Evolutionary conservation across 139 green algal genomes (phyloP), one percentile per base, ranked within the genome.

Genomic region (Micractinium conductrix): DNA sequence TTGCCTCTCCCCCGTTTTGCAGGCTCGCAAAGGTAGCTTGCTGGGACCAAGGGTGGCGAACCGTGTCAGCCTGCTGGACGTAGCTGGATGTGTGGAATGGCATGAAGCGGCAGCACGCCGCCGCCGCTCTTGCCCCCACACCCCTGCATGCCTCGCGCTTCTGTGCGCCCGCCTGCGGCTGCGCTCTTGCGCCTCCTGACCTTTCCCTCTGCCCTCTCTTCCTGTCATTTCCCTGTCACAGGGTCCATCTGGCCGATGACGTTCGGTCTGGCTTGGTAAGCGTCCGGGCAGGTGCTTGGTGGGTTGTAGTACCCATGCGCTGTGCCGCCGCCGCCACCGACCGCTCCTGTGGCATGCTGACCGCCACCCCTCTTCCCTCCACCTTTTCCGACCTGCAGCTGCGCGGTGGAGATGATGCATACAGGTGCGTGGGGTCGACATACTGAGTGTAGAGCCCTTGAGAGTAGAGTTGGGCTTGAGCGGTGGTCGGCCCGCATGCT

Each of bases 321-420:
- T n/a, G n/a, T n/a, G n/a, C n/a, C n/a, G n/a, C n/a, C n/a, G n/a
- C n/a, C n/a, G n/a, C n/a, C n/a, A n/a, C n/a, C n/a, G n/a, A n/a
- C n/a, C n/a, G n/a, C n/a, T n/a, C n/a, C n/a, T n/a, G n/a, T 30
- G 62, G 28, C 62, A 19, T 69, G 1, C 67, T 73, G 33, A 26
- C 45, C 6, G 9, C 7, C 22, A 30, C 33, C 10, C n/a, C 12
- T 37, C 65, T 72, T 43, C 19, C 30, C 30, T 4, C 30, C n/a
- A 44, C 30, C 58, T 14, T 4, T 73, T 33, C 72, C 63, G 72
- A 40, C 58, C 88, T 99, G 71, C 96, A 99, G 96, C 90, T 99
- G 96, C 86, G 96, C 96, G 1, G 96, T 99, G 80, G 96, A 99
- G 89, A 99, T 99, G 96, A 99, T 99, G 96, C 86, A 90, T 50